Conservation (phyloP, 2,329 filamentous ascomycete genomes). For the Cladosporium phlei region DNA sequence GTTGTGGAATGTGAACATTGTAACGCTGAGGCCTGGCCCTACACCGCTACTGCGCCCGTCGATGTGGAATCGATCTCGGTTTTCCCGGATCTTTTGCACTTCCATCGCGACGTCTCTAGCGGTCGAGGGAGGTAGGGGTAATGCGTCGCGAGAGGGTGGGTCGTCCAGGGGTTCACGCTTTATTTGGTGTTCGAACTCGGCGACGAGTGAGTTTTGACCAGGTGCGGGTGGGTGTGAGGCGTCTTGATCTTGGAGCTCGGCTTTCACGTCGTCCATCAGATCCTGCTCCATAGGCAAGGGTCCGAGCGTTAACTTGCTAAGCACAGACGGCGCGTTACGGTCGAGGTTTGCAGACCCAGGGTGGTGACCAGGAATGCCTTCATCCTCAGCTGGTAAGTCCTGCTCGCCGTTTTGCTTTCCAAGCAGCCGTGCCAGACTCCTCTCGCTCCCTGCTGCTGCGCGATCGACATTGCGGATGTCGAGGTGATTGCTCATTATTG, state of each 20-base stretch:
- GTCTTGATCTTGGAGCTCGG: slow-evolving; percentile 82
- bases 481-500: slow-evolving; percentile 61
- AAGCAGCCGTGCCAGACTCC: slow-evolving; percentile 57
- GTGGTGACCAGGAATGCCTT: slow-evolving; percentile 64
- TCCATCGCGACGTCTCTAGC: slow-evolving; percentile 90
- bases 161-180: slow-evolving; percentile 89
- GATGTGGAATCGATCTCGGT: slow-evolving; percentile 85
- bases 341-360: slow-evolving; percentile 59
- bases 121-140: slow-evolving; percentile 82
- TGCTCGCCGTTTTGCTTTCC: slow-evolving; percentile 50
- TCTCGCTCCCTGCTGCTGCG: slow-evolving; percentile 49
- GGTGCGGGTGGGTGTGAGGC: slow-evolving; percentile 64
- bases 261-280: slow-evolving; percentile 76
- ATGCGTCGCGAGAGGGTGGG: slow-evolving; percentile 68
- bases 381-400: slow-evolving; percentile 60
- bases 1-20: slow-evolving; percentile 99
- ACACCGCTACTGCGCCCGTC: slow-evolving; percentile 78
- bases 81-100: slow-evolving; percentile 88
- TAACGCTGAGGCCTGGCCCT: slow-evolving; percentile 77
- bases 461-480: slow-evolving; percentile 58
- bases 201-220: slow-evolving; percentile 69
- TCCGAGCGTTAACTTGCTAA: slow-evolving; percentile 67
- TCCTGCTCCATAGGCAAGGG: slow-evolving; percentile 78
- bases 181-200: slow-evolving; percentile 81
- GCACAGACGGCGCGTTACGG: slow-evolving; percentile 54